Conservation (phyloP, 768 basidiomycete genomes). For the Tulasnella sp. region DNA sequence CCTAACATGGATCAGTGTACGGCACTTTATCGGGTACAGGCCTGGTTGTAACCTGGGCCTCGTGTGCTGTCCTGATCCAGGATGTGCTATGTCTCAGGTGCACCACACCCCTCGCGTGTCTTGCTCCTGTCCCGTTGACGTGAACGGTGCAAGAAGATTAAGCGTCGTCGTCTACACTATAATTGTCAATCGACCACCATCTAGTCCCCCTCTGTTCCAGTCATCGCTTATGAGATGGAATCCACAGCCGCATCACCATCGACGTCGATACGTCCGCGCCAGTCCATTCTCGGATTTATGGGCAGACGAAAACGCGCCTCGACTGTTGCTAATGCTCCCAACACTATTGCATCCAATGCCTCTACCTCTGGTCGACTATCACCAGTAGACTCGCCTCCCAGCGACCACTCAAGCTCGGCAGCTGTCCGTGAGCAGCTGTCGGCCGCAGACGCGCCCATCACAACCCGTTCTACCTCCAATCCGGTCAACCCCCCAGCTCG, state of each 20-base stretch:
- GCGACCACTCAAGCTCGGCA: neutral
- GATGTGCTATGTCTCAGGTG: no score
- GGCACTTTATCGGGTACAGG: no score
- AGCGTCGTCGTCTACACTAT: no score
- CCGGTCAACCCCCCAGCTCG: neutral
- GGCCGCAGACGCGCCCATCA: neutral
- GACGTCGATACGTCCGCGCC: neutral
- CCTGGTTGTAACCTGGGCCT: no score
- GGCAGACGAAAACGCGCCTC: neutral
- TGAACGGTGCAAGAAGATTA: no score
- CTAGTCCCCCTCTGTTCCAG: no score
- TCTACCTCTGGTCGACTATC: neutral
- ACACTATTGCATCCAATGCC: neutral
- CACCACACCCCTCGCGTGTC: no score
- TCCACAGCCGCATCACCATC: neutral
- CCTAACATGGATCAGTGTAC: no score
- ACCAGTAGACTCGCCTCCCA: neutral
- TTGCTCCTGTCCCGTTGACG: no score
- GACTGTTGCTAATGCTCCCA: neutral
- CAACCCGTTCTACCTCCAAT: neutral
- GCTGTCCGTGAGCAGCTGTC: neutral
- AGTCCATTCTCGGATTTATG: constrained; percentile 8
- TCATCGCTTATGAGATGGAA: no score
- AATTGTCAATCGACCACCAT: no score
- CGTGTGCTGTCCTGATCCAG: no score